Evolutionary conservation across 768 basidiomycete species (phyloP).

Genomic region (Mycena metata): DNA sequence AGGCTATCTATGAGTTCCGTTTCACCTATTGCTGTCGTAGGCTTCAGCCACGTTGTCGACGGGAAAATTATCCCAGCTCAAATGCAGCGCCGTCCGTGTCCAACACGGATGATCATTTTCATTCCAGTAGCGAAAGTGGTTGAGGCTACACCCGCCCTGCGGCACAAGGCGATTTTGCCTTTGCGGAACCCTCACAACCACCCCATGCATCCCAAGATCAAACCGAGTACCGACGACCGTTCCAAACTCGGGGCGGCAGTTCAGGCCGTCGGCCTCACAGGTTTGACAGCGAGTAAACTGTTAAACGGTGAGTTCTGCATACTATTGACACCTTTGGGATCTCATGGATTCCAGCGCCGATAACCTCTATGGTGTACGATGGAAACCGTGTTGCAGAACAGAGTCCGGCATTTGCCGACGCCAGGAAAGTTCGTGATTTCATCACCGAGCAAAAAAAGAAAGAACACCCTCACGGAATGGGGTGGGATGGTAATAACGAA

Average conservation of each 20-base stretch:
- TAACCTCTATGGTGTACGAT: neutral
- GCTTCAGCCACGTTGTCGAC: neutral
- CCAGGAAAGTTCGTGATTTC: constrained; percentile 10
- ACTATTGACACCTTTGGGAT: neutral
- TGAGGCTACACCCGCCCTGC: neutral
- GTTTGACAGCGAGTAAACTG: constrained; percentile 12
- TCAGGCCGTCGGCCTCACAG: neutral
- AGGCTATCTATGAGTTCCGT: too few relatives aligned
- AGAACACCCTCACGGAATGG: constrained; percentile 16
- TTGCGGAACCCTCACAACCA: constrained; percentile 23
- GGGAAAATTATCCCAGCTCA: neutral
- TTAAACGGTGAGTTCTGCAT: constrained; percentile 8
- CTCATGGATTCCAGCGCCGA: neutral
- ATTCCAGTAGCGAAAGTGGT: neutral
- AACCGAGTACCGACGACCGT: constrained; percentile 18
- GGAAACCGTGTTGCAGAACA: neutral
- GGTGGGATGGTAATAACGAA: constrained; percentile 8
- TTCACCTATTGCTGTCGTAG: neutral
- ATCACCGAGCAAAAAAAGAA: constrained; percentile 14
- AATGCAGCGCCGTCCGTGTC: neutral
- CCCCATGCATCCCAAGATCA: constrained; percentile 14
- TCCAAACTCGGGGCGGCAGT: constrained; percentile 8
- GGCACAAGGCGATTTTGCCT: neutral
- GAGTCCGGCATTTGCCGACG: constrained; percentile 19
- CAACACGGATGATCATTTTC: neutral